Percentiles rank a stretch among this genome's conserved stretches.
Evolutionary conservation across 371 early-diverging fungal genomes (phyloP).

Genomic region (Capillidium rhysosporum): DNA sequence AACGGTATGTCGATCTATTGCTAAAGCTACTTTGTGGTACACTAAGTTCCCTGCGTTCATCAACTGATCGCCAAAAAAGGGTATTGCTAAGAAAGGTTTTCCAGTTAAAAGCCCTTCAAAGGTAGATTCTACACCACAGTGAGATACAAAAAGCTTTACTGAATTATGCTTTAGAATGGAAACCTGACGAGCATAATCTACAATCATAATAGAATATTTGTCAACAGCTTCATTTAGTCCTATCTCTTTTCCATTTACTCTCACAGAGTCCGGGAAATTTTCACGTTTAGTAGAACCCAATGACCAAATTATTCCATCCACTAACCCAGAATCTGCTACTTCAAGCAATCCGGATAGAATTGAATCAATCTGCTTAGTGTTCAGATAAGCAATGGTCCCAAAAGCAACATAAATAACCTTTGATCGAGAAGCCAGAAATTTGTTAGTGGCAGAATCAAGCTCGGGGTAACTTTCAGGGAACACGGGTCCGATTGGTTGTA

Average conservation of each 20-base stretch:
- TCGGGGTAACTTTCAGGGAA: conserved; percentile 9
- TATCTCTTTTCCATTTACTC: not conserved
- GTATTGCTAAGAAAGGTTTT: conserved; percentile 13
- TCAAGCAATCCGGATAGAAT: conserved; percentile 10
- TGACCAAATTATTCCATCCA: conserved; percentile 18
- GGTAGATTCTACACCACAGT: conserved; percentile 17
- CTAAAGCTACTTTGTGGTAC: not conserved
- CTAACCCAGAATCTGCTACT: conserved; percentile 3
- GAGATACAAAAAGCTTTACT: conserved; percentile 14
- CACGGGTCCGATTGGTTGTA: conserved; percentile 17
- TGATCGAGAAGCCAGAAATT: conserved; percentile 9
- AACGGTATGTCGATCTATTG: not conserved
- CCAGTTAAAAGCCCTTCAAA: conserved; percentile 15
- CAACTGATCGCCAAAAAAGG: conserved; percentile 20
- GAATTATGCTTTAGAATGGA: conserved; percentile 17
- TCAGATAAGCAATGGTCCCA: conserved; percentile 11
- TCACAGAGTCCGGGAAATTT: conserved; percentile 5
- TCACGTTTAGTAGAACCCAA: conserved; percentile 1
- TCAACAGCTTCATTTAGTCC: conserved; percentile 3
- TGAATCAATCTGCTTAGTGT: conserved; percentile 1
- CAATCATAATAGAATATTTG: conserved; percentile 7
- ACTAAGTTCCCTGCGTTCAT: conserved; percentile 4
- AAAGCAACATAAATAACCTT: conserved; percentile 16
- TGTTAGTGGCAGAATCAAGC: conserved; percentile 7
- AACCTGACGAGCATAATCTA: conserved; percentile 16